Base-by-base conservation (phyloP, 2,329 filamentous ascomycete genomes). In the Arachnomyces sp. region DNA sequence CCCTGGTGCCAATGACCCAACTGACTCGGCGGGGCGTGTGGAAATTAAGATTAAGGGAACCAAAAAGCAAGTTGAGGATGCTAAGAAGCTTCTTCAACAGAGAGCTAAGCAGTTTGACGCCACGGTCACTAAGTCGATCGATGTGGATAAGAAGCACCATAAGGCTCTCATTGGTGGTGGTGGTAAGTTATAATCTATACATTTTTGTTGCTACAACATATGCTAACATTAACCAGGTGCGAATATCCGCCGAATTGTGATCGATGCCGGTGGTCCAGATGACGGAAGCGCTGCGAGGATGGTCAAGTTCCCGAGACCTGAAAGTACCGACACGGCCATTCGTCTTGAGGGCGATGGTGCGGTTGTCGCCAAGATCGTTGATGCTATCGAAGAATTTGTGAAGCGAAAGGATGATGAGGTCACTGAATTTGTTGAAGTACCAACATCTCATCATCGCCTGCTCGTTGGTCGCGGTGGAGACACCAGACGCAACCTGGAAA, bases 81-180 rank as follows among this genome's bases (percentile, higher is more conserved):
- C 92, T 3, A 92, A 92, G 76, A 92, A 92, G 68, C 68, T 92
- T 36, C 74, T 98, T 16, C 80, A 90, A 61, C 84, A 92, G 66
- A 88, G 89, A 67, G 83, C 84, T 40, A 82, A 82, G 45, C 74
- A 88, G 14, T 95, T 95, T 52, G 88, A 96, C 54, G 82, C 92
- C 49, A 95, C 86, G n/a, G 74, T 95, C 37, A 78, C 82, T 12
- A 81, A 83, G 67, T 87, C 80, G 9, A 72, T 98, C 36, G 84
- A 93, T 28, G 80, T 98, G n/a, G 89, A 96, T 52, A 86, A 87
- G 70, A 95, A 93, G 71, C 80, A 92, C 64, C 92, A 98, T 68
- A 63, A 63, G 15, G 82, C 84, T 65, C 78, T 82, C 39, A 73
- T 98, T 48, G 98, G 98, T 63, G 92, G 92, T 46, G 72, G 81